These are phyloP conservation scores for Colletotrichum somersetense DNA, from an alignment of 2,329 filamentous ascomycete genomes.

Conservation along the genomic window DNA sequence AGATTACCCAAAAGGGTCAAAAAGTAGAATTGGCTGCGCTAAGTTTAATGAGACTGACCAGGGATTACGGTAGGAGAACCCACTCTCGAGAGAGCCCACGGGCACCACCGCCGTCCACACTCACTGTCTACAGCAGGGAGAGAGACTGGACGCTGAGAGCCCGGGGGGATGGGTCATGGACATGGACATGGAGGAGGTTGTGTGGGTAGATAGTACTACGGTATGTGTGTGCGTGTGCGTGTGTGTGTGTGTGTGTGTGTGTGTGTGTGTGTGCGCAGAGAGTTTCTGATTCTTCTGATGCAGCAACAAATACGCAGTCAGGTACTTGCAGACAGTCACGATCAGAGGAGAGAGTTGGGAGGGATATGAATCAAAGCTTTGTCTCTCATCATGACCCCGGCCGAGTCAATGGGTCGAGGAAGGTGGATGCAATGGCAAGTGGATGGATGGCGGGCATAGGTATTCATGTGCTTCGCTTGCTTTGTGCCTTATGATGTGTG, in stretches of 20 bases:
- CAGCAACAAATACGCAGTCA: background rate
- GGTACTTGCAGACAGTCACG: background rate
- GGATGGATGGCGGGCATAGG: background rate
- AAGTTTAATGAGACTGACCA: slow-evolving; percentile 56
- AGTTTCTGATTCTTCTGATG: background rate
- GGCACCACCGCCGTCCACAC: slow-evolving; percentile 5
- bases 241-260: too few species aligned
- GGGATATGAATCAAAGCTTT: background rate
- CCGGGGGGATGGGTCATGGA: slow-evolving; percentile 42
- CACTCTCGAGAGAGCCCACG: slow-evolving; percentile 30
- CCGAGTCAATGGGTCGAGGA: background rate
- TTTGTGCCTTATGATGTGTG: slow-evolving; percentile 5
- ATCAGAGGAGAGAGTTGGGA: background rate
- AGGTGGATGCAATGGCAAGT: background rate
- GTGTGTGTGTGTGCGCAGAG: too few species aligned
- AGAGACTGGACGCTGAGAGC: slow-evolving; percentile 30
- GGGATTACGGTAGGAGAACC: slow-evolving; percentile 43
- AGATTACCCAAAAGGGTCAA: slow-evolving; percentile 54
- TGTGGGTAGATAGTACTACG: background rate
- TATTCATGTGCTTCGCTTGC: slow-evolving; percentile 2
- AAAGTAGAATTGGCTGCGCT: slow-evolving; percentile 54
- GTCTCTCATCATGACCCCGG: background rate
- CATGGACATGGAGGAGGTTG: slow-evolving; percentile 6
- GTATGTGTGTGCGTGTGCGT: too few species aligned
- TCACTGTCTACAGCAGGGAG: background rate